Evolutionary conservation across 768 basidiomycete genomes (phyloP).

Genomic region (Kwoniella pini): DNA sequence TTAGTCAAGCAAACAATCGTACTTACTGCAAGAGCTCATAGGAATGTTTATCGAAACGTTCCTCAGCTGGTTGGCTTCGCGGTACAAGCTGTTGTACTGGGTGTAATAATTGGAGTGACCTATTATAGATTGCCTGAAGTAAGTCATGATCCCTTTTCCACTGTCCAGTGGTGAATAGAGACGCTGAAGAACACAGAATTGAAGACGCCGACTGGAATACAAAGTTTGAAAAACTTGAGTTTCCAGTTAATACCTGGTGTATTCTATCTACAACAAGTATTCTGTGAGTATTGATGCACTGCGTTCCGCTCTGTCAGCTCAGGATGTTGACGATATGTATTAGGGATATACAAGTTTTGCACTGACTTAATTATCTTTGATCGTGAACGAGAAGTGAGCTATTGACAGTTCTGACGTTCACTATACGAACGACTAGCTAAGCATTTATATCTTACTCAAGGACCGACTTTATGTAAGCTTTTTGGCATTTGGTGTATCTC

Average conservation of each 20-base stretch:
- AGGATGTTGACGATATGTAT: neutral
- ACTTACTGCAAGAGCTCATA: conserved; percentile 41
- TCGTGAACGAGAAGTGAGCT: conserved; percentile 57
- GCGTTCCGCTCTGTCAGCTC: conserved; percentile 14
- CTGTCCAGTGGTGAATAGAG: too few species aligned
- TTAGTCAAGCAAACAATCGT: conserved; percentile 42
- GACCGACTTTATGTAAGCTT: conserved; percentile 44
- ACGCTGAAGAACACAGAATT: neutral
- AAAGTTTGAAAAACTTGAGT: conserved; percentile 54
- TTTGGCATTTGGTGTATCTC: too few species aligned
- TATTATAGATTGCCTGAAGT: conserved; percentile 56
- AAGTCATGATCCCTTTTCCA: too few species aligned
- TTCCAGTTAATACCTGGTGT: conserved; percentile 52
- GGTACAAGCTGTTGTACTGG: conserved; percentile 34
- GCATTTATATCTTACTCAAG: conserved; percentile 1
- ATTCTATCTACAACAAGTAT: conserved; percentile 50
- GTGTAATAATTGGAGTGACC: conserved; percentile 56
- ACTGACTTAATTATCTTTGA: conserved; percentile 58
- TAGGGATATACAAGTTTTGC: conserved; percentile 55
- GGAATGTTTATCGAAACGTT: conserved; percentile 51
- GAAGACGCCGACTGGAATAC: conserved; percentile 54
- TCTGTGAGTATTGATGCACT: conserved; percentile 34
- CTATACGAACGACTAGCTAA: conserved; percentile 22
- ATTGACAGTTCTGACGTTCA: neutral
- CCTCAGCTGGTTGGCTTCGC: conserved; percentile 36